A percentile compares a stretch with the other conserved stretches of the same genome.
phyloP scores from a whole-genome alignment of 169 alveolate species.

The Neospora caninum region DNA sequence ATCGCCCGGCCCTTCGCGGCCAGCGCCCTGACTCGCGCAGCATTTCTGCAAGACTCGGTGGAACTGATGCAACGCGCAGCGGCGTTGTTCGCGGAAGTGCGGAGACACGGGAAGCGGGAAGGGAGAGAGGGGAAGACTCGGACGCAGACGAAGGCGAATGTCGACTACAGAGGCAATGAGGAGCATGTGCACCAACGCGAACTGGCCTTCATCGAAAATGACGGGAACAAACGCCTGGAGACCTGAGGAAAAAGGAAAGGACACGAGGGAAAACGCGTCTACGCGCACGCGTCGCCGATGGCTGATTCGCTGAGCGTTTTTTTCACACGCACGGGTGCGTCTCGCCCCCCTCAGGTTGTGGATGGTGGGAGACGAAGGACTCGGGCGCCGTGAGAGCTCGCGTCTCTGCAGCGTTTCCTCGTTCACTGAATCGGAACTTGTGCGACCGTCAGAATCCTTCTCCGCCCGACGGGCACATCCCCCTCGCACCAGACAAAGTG shows the following conservation, averaged over 20 bases:
- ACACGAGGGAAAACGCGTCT: not conserved
- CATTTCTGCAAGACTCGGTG: not conserved
- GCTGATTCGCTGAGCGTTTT: too few relatives aligned
- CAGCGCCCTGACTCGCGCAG: not conserved
- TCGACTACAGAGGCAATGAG: conserved; percentile 11
- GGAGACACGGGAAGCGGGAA: conserved; percentile 5
- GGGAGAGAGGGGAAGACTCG: conserved; percentile 13
- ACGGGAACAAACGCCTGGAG: conserved; percentile 22
- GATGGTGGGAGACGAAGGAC: too few relatives aligned
- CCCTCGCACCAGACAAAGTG: too few relatives aligned
- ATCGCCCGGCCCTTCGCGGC: not conserved
- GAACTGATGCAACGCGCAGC: not conserved
- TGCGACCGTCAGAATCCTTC: too few relatives aligned
- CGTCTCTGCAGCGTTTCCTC: too few relatives aligned
- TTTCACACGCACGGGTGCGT: too few relatives aligned
- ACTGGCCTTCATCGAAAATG: conserved; percentile 31
- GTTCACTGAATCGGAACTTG: too few relatives aligned
- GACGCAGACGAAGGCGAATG: conserved; percentile 3
- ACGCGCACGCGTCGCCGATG: too few relatives aligned
- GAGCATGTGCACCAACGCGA: conserved; percentile 14
- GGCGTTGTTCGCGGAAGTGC: not conserved
- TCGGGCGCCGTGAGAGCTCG: too few relatives aligned
- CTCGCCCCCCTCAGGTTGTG: too few relatives aligned
- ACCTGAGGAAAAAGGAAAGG: not conserved
- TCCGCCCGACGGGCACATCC: too few relatives aligned